Evolutionary conservation across 306 rosid genomes (phyloP).

Genomic region (Castanea crenata): DNA sequence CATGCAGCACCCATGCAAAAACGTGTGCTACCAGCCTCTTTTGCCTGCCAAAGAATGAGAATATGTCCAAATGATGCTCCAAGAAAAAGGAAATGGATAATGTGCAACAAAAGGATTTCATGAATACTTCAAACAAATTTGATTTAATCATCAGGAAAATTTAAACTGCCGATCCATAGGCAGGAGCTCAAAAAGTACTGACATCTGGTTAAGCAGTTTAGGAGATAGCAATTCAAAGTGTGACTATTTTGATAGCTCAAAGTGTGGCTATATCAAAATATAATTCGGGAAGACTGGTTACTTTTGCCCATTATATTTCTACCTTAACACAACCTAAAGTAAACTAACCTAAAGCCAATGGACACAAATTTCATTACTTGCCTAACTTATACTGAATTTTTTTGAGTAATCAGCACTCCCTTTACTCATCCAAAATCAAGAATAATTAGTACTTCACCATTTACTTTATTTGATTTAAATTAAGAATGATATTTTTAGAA

Average conservation of each 20-base stretch:
- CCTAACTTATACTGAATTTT: too few relatives aligned
- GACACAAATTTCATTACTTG: too few relatives aligned
- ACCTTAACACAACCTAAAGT: not conserved
- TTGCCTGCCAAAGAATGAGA: slow-evolving; percentile 63
- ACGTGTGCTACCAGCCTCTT: slow-evolving; percentile 97
- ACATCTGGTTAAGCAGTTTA: not conserved
- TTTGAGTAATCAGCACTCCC: too few relatives aligned
- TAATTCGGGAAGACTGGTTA: not conserved
- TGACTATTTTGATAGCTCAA: not conserved
- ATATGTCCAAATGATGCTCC: slow-evolving; percentile 7
- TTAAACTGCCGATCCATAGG: not conserved
- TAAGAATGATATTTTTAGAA: too few relatives aligned
- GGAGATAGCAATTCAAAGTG: not conserved
- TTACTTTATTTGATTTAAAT: too few relatives aligned
- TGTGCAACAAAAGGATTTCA: not conserved
- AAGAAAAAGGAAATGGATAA: not conserved
- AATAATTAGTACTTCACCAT: too few relatives aligned
- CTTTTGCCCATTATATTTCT: not conserved
- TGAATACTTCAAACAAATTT: not conserved
- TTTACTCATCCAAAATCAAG: too few relatives aligned
- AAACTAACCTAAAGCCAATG: not conserved
- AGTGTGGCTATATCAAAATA: not conserved
- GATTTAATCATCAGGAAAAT: not conserved
- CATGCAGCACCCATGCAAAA: slow-evolving; percentile 99
- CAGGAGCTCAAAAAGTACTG: not conserved